Base-by-base conservation (phyloP, 1,139 yeast species). In the Komagataea norvegica region DNA sequence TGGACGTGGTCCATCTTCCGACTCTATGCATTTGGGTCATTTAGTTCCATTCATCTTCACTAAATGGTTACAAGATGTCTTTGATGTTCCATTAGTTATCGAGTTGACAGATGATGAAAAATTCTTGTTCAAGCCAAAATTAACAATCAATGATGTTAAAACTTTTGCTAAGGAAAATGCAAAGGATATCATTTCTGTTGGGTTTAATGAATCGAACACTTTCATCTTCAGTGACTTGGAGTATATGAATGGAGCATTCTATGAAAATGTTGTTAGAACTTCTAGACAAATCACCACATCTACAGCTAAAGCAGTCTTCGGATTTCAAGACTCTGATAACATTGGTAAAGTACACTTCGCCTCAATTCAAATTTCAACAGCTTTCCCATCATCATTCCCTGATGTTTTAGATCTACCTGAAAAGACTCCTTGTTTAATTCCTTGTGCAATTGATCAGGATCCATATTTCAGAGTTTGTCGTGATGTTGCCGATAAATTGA, bases 371-470 rank as follows among this genome's bases (percentile, higher is more conserved):
- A 91, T 93, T 54, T 86, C 97, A 21, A 79, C 97, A 15, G 93
- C 96, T 3, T 89, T 93, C 69, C 94, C 96, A 42, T 83, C 91
- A 33, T 85, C 96, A 11, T 93, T 86, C 74, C 98, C 98, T 3
- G 95, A 83, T 50, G 83, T 93, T 22, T 75, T 93, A 53, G 96
- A 87, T 9, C 65, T 82, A 54, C 88, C 88, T 36, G 70, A 81
- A 34, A 82, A 83, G 62, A 89, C 96, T 2, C 98, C 96, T 43
- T 86, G 96, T 64, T 70, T 93, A 62, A 93, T 93, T 62, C 99
- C 99, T 27, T 93, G 98, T 72, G 99, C 99, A 33, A 93, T 93
- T 61, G 99, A 93, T 61, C 96, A 89, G 68, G 99, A 93, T 62
- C 98, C 99, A 26, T 93, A 93, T 64, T 93, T 93, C 69, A 76